phyloP scores from a whole-genome alignment of 1,139 yeast genomes.

The Eremothecium coryli region DNA sequence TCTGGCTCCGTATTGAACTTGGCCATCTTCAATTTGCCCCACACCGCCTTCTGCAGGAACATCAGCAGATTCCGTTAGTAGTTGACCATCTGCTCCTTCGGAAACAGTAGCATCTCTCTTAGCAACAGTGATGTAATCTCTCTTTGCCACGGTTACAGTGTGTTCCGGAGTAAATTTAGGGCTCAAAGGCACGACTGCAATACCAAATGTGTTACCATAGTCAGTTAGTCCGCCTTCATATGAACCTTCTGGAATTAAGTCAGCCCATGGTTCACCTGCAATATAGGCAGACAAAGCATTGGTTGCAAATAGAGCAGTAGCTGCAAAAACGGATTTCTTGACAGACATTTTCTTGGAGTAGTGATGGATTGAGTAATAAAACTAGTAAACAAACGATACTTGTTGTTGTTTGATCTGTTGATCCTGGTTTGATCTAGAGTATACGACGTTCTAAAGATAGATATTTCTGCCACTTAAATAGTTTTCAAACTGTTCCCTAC shows the following conservation, averaged over 20 bases:
- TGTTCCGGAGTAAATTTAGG: constrained; percentile 31
- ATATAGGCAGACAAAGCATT: constrained; percentile 53
- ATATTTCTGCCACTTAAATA: too few species aligned
- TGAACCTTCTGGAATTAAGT: constrained; percentile 54
- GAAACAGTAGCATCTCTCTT: constrained; percentile 28
- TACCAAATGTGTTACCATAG: constrained; percentile 56
- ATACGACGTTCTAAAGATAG: too few species aligned
- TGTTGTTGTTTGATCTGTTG: too few species aligned
- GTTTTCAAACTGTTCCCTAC: too few species aligned
- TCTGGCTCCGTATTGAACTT: constrained; percentile 41
- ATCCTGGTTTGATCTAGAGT: too few species aligned
- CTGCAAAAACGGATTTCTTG: constrained; percentile 28
- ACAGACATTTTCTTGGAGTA: not conserved
- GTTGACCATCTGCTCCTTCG: constrained; percentile 39
- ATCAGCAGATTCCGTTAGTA: constrained; percentile 34
- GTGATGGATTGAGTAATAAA: not conserved
- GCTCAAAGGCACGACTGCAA: constrained; percentile 50
- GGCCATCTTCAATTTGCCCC: constrained; percentile 49
- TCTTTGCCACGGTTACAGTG: constrained; percentile 41
- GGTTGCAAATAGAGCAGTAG: constrained; percentile 37
- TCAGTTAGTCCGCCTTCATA: constrained; percentile 54
- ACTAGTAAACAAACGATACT: too few species aligned
- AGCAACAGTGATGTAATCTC: constrained; percentile 31
- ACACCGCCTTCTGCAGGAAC: constrained; percentile 33
- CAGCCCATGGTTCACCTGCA: constrained; percentile 66